These are phyloP conservation scores for Neurospora sp. DNA, from an alignment of 495 filamentous ascomycete species.

Conservation along the genomic window DNA sequence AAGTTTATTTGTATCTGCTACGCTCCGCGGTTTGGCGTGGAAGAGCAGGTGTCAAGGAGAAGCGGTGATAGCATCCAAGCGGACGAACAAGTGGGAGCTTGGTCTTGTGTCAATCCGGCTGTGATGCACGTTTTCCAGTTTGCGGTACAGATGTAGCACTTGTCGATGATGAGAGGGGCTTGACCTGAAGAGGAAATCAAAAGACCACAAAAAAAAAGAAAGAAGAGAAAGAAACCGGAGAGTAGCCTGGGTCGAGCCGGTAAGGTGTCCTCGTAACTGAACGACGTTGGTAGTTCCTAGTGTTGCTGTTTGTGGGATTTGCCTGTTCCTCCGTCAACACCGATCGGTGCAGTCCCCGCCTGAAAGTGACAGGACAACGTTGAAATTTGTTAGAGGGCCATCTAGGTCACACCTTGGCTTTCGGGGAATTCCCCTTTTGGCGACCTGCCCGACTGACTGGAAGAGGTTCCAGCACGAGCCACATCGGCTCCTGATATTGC, in stretches of 20 bases:
- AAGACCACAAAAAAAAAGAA: background rate
- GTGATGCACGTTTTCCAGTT: background rate
- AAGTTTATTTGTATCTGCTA: background rate
- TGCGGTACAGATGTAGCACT: background rate
- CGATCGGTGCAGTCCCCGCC: background rate
- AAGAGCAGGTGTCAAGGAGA: background rate
- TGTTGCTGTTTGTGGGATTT: background rate
- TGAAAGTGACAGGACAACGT: too few species aligned
- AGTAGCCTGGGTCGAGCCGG: background rate
- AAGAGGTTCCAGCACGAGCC: background rate
- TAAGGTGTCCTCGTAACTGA: background rate
- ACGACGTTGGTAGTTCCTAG: background rate
- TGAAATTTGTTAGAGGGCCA: too few species aligned
- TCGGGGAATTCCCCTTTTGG: background rate
- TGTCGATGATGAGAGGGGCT: background rate
- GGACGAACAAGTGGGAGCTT: too few species aligned
- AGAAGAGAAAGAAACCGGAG: background rate
- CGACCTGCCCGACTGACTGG: too few species aligned
- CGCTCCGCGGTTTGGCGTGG: background rate
- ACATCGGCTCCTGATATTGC: too few species aligned
- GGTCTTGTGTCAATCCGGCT: too few species aligned
- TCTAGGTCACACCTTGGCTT: background rate
- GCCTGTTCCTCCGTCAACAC: background rate
- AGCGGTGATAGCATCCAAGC: background rate
- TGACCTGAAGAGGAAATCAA: background rate